Conservation (phyloP, 441 rosid species). For the Sinapis alba region DNA sequence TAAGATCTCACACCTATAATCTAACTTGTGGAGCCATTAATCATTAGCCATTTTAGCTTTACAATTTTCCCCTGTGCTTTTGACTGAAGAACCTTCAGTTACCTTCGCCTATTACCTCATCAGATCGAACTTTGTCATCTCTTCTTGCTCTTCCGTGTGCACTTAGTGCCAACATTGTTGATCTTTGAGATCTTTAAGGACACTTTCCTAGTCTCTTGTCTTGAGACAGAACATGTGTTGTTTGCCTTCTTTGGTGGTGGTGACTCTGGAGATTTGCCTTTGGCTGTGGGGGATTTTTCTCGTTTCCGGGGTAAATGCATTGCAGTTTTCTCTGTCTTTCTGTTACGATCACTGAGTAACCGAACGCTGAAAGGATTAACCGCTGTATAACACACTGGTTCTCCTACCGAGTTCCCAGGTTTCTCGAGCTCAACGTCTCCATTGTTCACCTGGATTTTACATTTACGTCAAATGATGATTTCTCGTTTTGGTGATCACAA, state of each 20-base stretch:
- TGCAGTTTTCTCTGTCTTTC: slow-evolving; percentile 26
- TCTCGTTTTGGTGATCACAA: not conserved
- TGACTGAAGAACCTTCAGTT: slow-evolving; percentile 27
- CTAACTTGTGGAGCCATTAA: slow-evolving; percentile 22
- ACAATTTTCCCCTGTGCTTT: slow-evolving; percentile 4
- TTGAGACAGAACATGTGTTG: slow-evolving; percentile 41
- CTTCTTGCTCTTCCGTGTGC: slow-evolving; percentile 75
- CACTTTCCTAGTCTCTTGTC: slow-evolving; percentile 41
- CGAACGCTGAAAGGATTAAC: slow-evolving; percentile 66
- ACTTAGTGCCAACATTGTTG: slow-evolving; percentile 41
- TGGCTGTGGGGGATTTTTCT: slow-evolving; percentile 57
- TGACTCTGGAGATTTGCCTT: slow-evolving; percentile 28
- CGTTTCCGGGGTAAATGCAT: slow-evolving; percentile 53
- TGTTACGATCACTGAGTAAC: slow-evolving; percentile 46
- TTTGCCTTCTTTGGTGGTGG: slow-evolving; percentile 31
- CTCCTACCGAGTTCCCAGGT: slow-evolving; percentile 37
- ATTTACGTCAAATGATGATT: not conserved
- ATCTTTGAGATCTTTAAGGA: slow-evolving; percentile 55
- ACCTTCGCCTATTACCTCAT: slow-evolving; percentile 43
- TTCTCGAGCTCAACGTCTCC: slow-evolving; percentile 74
- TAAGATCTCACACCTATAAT: slow-evolving; percentile 13
- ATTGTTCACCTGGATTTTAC: slow-evolving; percentile 72
- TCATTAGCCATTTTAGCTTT: slow-evolving; percentile 18
- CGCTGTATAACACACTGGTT: slow-evolving; percentile 65
- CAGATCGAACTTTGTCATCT: slow-evolving; percentile 56